These are phyloP conservation scores for Inonotus obliquus DNA, from an alignment of 1,284 basidiomycete species.

Conservation along the genomic window DNA sequence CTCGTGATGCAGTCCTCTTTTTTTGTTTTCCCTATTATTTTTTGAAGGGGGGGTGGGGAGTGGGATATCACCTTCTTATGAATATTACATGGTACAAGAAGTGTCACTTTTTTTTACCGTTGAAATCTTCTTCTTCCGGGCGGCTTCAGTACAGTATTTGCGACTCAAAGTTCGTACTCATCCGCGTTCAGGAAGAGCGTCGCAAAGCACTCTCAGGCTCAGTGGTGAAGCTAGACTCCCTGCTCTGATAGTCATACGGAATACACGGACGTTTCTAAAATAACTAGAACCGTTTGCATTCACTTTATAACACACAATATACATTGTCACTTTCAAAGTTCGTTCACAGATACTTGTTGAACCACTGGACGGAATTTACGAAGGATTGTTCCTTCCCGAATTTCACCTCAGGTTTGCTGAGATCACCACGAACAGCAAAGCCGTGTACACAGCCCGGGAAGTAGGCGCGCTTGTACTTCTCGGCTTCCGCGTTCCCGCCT, in stretches of 20 bases:
- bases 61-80: too few relatives aligned
- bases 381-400: conserved; percentile 40
- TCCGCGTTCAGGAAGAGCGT: too few relatives aligned
- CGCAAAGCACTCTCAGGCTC: conserved; percentile 45
- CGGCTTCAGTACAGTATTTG: too few relatives aligned
- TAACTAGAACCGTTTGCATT: neutral
- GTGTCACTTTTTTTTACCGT: too few relatives aligned
- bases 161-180: too few relatives aligned
- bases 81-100: too few relatives aligned
- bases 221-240: conserved; percentile 38
- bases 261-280: too few relatives aligned
- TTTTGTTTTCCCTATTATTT: too few relatives aligned
- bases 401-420: conserved; percentile 34
- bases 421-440: conserved; percentile 41
- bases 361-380: conserved; percentile 35
- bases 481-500: conserved; percentile 42
- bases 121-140: too few relatives aligned
- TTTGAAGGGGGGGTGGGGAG: too few relatives aligned
- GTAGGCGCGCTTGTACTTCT: conserved; percentile 52
- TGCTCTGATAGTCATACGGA: conserved; percentile 22
- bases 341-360: conserved; percentile 29
- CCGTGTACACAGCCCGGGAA: conserved; percentile 58
- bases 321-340: neutral
- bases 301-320: neutral
- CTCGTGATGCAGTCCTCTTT: too few relatives aligned